Percentiles rank a stretch among this genome's conserved stretches.
Evolutionary conservation across 257 asterid species (phyloP).

Genomic region (Penstemon eatonii): DNA sequence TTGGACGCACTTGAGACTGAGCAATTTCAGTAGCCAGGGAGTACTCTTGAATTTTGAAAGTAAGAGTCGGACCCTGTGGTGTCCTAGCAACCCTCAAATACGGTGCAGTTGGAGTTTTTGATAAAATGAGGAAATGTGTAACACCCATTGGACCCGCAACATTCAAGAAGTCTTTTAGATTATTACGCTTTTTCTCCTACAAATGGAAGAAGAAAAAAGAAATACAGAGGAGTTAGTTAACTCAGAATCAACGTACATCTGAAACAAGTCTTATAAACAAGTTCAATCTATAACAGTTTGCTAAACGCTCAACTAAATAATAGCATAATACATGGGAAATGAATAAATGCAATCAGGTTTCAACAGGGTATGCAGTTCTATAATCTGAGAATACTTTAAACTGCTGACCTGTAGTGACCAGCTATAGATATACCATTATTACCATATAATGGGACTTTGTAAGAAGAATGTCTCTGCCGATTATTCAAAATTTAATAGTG

Average conservation of each 20-base stretch:
- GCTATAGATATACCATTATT: neutral
- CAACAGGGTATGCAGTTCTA: neutral
- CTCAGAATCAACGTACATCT: neutral
- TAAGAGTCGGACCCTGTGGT: conserved; percentile 91
- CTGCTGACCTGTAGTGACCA: too few species aligned
- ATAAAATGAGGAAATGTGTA: conserved; percentile 83
- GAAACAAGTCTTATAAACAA: neutral
- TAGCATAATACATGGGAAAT: neutral
- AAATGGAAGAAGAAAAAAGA: neutral
- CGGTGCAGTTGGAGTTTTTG: conserved; percentile 76
- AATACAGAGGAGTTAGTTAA: conserved; percentile 16
- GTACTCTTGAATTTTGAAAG: conserved; percentile 82
- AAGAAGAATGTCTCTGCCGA: too few species aligned
- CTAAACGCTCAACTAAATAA: conserved; percentile 5
- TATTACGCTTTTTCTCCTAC: conserved; percentile 87
- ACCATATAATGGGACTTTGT: too few species aligned
- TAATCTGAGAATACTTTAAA: neutral
- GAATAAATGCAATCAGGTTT: neutral
- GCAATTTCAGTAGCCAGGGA: conserved; percentile 75
- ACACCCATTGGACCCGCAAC: conserved; percentile 94
- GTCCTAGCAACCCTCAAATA: conserved; percentile 79
- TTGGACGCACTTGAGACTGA: conserved; percentile 77
- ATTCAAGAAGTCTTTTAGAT: conserved; percentile 75
- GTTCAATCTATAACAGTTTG: neutral
- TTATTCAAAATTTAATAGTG: too few species aligned